Evolutionary conservation across 768 basidiomycete species (phyloP), one percentile per base, ranked within the genome.

Genomic region (Mycena polygramma): DNA sequence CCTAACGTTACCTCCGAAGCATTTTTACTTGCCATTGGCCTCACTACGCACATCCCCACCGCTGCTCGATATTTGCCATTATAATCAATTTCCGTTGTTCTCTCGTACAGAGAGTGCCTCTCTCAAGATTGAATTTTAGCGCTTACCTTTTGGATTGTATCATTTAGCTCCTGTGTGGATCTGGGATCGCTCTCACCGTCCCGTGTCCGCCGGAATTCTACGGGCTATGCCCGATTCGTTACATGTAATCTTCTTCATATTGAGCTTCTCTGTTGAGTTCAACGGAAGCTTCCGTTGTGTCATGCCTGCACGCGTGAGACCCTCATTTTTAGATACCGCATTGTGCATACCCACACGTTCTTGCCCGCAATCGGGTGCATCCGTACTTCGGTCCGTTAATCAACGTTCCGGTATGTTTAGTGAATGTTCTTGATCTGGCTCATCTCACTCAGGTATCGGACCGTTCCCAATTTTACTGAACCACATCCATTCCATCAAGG

Each of bases 1-100:
- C 76, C 75, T 79, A 79, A 83, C 82, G 82, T 84, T 81, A 81
- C 73, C 73, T 77, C 68, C 77, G 82, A 85, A 82, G 81, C 76
- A 74, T 70, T 75, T 78, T 79, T 81, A 76, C 79, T 76, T 83
- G 81, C 80, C 59, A 14, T 39, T 57, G 39, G 59, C 70, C 70
- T 36, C 69, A 45, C 69, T 66, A 70, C 62, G 36, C 83, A 84
- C 81, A 77, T 77, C 76, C 74, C 53, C 35, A 24, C 30, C 20
- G 3, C 54, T 1, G 41, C 45, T 43, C 41, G 8, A 10, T 30
- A 52, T 52, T n/a, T 59, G 7, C 46, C 19, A 35, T 36, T 53
- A 71, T 66, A 63, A 10, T 13, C 67, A 53, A 72, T 72, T 72
- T 72, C 71, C 67, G 67, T 57, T 69, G 45, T 72, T 65, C 72